Percentiles rank a stretch among this genome's conserved stretches.
Evolutionary conservation across 1,284 basidiomycete genomes (phyloP).

Genomic region (Rhodotorula sp.): DNA sequence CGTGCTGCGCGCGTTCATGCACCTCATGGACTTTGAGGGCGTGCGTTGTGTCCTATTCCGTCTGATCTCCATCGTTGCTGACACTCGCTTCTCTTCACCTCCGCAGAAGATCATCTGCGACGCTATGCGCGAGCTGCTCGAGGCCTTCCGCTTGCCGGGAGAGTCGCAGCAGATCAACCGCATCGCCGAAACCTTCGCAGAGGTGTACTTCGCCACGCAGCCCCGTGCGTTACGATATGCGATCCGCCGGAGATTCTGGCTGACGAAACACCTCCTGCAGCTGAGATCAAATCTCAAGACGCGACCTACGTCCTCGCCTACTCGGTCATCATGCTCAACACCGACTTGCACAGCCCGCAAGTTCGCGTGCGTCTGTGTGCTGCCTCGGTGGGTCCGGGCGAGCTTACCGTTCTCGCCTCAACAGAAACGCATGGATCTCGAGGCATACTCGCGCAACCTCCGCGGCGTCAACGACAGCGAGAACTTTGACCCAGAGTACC

Average conservation of each 20-base stretch:
- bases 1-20: conserved; percentile 81
- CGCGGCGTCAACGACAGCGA: conserved; percentile 85
- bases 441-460: conserved; percentile 90
- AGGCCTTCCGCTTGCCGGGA: conserved; percentile 91
- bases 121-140: conserved; percentile 89
- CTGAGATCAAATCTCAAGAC: conserved; percentile 85
- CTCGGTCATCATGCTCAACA: conserved; percentile 98
- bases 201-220: conserved; percentile 78
- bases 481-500: conserved; percentile 80
- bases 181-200: conserved; percentile 93
- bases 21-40: conserved; percentile 82
- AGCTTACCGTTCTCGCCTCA: background rate
- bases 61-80: background rate
- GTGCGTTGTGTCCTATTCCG: conserved; percentile 55
- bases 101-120: conserved; percentile 86
- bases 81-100: too few species aligned
- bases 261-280: conserved; percentile 49
- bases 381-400: background rate
- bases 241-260: background rate
- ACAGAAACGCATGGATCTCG: conserved; percentile 88
- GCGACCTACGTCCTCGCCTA: conserved; percentile 92
- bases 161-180: conserved; percentile 92
- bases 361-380: conserved; percentile 46
- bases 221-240: conserved; percentile 65
- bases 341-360: conserved; percentile 96